Evolutionary conservation across 2,329 filamentous ascomycete genomes (phyloP), one percentile per base, ranked within the genome.

Genomic region (Huntiella savannae): DNA sequence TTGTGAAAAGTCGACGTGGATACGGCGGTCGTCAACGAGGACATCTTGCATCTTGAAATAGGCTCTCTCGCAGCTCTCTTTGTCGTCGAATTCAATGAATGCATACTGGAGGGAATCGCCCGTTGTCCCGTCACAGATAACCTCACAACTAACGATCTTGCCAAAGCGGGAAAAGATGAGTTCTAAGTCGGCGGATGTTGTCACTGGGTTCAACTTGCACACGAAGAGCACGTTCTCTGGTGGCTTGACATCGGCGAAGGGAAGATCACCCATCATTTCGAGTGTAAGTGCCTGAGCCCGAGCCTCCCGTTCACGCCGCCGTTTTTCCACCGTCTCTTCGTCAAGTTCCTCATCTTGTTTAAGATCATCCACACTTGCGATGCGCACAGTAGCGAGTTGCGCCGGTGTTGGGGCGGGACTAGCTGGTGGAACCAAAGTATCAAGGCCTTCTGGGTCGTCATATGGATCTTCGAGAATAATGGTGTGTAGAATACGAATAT

Each of bases 41-140:
- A 96, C 88, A 2, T 81, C 85, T 60, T 98, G 86, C 91, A 98
- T 98, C 64, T 98, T 98, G 66, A 92, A 91, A 58, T 95, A 98
- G 2, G 91, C 91, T 45, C 83, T 77, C 63, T 98, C 91, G 60
- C 91, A 96, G 45, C 88, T 82, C 53, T 80, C 75, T 63, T 95
- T 91, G 47, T 92, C 82, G 49, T 88, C 83, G 56, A 88, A 98
- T 59, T 98, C 91, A 56, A 98, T 92, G 55, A 98, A 98, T 1
- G 91, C 86, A 58, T 98, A 98, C 60, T 98, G 91, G 42, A 98
- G 64, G 57, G 85, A 94, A 62, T 98, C 91, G 3, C 86, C 86
- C 0, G 88, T 95, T 56, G 85, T 85, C 58, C 82, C 83, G 60
- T 98, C 91, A 42, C 88, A 73, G 52, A 98, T 95, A 33, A 98